These are phyloP conservation scores for Aureobasidium vineae DNA, from an alignment of 2,329 filamentous ascomycete genomes.

Conservation along the genomic window DNA sequence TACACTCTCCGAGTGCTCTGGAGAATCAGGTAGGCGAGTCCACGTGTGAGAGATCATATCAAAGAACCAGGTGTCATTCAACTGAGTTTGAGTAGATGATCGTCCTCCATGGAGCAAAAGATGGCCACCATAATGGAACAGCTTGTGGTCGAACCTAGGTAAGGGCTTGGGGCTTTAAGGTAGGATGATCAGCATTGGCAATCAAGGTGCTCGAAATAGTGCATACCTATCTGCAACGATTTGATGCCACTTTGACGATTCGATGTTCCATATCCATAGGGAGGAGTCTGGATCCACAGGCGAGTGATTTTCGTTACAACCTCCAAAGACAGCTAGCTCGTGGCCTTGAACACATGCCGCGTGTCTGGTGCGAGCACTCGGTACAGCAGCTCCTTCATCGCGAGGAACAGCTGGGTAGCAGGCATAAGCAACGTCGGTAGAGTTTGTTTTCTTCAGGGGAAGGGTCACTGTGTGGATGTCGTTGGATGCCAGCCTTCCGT, in stretches of 20 bases:
- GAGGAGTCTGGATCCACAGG: slow-evolving; percentile 40
- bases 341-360: slow-evolving; percentile 43
- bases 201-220: background rate
- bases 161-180: slow-evolving; percentile 33
- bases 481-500: slow-evolving; percentile 42
- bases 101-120: slow-evolving; percentile 77
- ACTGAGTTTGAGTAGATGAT: slow-evolving; percentile 61
- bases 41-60: slow-evolving; percentile 63
- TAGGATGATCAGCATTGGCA: slow-evolving; percentile 20
- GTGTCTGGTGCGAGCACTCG: slow-evolving; percentile 41
- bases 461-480: slow-evolving; percentile 46
- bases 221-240: background rate
- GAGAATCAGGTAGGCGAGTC: slow-evolving; percentile 55
- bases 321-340: slow-evolving; percentile 44
- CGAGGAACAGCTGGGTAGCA: slow-evolving; percentile 44
- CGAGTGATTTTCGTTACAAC: slow-evolving; percentile 36
- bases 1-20: slow-evolving; percentile 38
- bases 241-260: slow-evolving; percentile 22
- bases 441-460: slow-evolving; percentile 33
- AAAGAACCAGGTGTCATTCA: slow-evolving; percentile 77
- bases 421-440: slow-evolving; percentile 42
- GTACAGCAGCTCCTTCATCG: slow-evolving; percentile 37
- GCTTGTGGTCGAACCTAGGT: slow-evolving; percentile 42
- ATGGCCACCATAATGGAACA: slow-evolving; percentile 63
- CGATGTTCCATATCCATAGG: slow-evolving; percentile 45